phyloP scores from a whole-genome alignment of 768 basidiomycete species.

The Lactifluus rugatus region DNA sequence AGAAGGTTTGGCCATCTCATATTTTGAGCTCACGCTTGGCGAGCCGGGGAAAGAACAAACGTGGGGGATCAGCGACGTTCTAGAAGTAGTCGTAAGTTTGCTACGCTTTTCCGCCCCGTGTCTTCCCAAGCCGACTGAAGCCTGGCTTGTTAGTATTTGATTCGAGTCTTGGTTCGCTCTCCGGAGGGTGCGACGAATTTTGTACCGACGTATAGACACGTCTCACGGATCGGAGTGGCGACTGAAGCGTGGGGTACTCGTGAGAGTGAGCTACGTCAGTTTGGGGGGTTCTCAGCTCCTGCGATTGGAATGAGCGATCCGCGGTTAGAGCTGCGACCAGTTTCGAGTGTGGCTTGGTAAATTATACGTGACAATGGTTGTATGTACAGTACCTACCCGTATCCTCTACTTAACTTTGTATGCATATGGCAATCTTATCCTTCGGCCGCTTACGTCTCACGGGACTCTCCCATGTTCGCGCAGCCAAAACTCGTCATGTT shows the following conservation, averaged over 20 bases:
- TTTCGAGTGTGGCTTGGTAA: conserved; percentile 8
- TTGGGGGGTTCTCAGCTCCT: conserved; percentile 32
- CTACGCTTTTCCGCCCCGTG: neutral
- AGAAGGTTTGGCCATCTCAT: conserved; percentile 30
- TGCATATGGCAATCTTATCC: neutral
- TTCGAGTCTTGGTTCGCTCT: conserved; percentile 29
- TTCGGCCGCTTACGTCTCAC: no score
- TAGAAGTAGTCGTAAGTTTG: conserved; percentile 25
- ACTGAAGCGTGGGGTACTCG: conserved; percentile 34
- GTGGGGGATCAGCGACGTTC: conserved; percentile 28
- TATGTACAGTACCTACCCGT: neutral
- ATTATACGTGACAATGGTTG: neutral
- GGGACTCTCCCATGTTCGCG: neutral
- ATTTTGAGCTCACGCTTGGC: conserved; percentile 31
- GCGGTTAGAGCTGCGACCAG: conserved; percentile 5
- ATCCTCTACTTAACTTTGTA: no score
- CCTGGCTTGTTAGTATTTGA: conserved; percentile 28
- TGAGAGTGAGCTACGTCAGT: conserved; percentile 30
- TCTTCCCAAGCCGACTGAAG: neutral
- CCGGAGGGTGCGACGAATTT: conserved; percentile 25
- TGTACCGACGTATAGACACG: conserved; percentile 31
- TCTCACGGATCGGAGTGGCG: conserved; percentile 29
- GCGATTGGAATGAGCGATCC: conserved; percentile 30
- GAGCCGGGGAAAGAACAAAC: conserved; percentile 30
- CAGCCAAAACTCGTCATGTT: conserved; percentile 34